A percentile compares a stretch with the other conserved stretches of the same genome.
These are phyloP conservation scores for Hirschfeldia incana DNA, from an alignment of 345 rosid species.

Conservation along the genomic window DNA sequence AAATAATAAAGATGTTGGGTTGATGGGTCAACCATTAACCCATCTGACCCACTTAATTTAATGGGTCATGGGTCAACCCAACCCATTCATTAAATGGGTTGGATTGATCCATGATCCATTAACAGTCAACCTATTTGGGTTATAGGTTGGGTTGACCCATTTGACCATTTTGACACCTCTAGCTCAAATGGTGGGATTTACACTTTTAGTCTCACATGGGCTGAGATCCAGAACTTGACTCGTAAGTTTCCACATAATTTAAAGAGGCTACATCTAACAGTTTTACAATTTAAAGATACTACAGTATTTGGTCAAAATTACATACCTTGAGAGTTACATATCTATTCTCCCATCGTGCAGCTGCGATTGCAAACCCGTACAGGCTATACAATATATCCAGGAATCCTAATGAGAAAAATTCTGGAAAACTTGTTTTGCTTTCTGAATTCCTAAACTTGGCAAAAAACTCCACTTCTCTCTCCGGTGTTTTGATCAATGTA, in stretches of 20 bases:
- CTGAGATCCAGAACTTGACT: constrained; percentile 52
- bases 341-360: constrained; percentile 41
- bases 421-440: constrained; percentile 55
- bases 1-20: too few species aligned
- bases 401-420: constrained; percentile 52
- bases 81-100: too few species aligned
- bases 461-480: constrained; percentile 58
- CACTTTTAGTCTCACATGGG: constrained; percentile 74
- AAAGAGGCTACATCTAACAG: not conserved
- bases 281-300: not conserved
- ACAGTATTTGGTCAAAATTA: not conserved
- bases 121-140: too few species aligned
- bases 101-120: too few species aligned
- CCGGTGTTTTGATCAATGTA: constrained; percentile 73
- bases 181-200: constrained; percentile 43
- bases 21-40: too few species aligned
- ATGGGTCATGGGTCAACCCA: too few species aligned
- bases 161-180: not conserved
- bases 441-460: constrained; percentile 67
- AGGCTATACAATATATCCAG: constrained; percentile 37
- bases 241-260: constrained; percentile 51
- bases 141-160: too few species aligned
- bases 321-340: not conserved
- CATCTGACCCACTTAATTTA: too few species aligned
- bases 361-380: constrained; percentile 62